These are phyloP conservation scores for Pseudonectria foliicola DNA, from an alignment of 2,329 filamentous ascomycete species.

Conservation along the genomic window DNA sequence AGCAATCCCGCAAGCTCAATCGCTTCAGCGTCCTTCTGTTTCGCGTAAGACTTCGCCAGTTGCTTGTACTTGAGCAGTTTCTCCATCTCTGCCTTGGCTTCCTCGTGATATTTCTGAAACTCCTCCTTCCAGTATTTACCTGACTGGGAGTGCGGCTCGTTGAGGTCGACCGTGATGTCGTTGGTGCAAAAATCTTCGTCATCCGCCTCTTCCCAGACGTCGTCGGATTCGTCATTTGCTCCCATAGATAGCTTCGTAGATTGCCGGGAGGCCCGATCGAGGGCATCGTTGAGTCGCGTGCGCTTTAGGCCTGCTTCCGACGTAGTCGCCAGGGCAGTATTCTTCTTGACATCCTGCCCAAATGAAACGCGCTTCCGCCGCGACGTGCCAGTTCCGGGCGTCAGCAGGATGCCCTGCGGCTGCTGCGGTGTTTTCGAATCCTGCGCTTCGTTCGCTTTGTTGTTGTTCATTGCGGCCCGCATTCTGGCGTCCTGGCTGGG, in stretches of 20 bases:
- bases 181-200: constrained; percentile 40
- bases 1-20: constrained; percentile 58
- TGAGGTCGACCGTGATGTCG: constrained; percentile 63
- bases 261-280: constrained; percentile 30
- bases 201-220: constrained; percentile 46
- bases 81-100: constrained; percentile 66
- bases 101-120: constrained; percentile 65
- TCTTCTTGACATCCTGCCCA: constrained; percentile 47
- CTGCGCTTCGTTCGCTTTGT: constrained; percentile 14
- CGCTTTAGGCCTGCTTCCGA: constrained; percentile 25
- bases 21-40: constrained; percentile 68
- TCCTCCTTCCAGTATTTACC: constrained; percentile 76
- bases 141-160: constrained; percentile 67
- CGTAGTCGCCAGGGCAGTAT: constrained; percentile 27
- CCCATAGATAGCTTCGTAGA: constrained; percentile 5
- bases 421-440: constrained; percentile 41
- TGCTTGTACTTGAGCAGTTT: constrained; percentile 75
- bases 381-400: constrained; percentile 54
- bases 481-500: constrained; percentile 25
- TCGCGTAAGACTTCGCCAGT: constrained; percentile 70
- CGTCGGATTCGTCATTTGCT: constrained; percentile 27
- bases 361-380: constrained; percentile 61
- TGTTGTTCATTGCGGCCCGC: constrained; percentile 17
- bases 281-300: constrained; percentile 37
- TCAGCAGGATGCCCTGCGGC: constrained; percentile 54